Base-by-base conservation (phyloP, 257 asterid genomes). In the Craterostigma plantagineum region DNA sequence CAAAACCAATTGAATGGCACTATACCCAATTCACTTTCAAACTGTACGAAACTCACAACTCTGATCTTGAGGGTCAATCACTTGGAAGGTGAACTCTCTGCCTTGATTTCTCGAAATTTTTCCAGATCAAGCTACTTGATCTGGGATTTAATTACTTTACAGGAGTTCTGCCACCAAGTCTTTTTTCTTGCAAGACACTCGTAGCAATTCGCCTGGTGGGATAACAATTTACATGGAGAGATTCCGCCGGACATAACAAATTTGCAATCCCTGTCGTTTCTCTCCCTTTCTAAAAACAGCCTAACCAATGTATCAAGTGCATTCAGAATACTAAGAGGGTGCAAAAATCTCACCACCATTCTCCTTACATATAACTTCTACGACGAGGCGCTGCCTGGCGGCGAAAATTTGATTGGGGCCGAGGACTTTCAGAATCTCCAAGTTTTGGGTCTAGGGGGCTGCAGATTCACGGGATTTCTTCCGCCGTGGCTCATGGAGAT, bases 241-340 rank as follows among this genome's bases (percentile, higher is more conserved):
- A 50, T 87, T 46, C 51, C 65, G 61, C 70, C 87, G 0, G 61
- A 65, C 10, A 70, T 79, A 55, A 58, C 50, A 42, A 66, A 72
- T 4, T 35, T 87, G 40, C 91, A 65, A 18, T 65, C 79, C 47
- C 70, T 87, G 55, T 72, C 92, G 2, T 87, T 82, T 63, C 77
- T 82, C 14, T 72, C 98, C 15, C 54, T 87, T 17, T 79, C 98
- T 16, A 83, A 82, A 43, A 87, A 87, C 73, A 76, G 65, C 63
- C 57, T 87, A 15, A 74, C 52, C 39, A 87, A 87, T 45, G 35
- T 87, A 64, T 60, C 76, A 11, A 67, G 63, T 45, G 98, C 98
- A 47, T 54, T 83, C 1, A 61, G 53, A 35, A 71, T 75, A 58
- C 67, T 82, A 11, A 60, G 54, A 42, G 77, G 75, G 4, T 87